Evolutionary conservation across 768 basidiomycete species (phyloP).

Genomic region (Dioszegia hungarica): DNA sequence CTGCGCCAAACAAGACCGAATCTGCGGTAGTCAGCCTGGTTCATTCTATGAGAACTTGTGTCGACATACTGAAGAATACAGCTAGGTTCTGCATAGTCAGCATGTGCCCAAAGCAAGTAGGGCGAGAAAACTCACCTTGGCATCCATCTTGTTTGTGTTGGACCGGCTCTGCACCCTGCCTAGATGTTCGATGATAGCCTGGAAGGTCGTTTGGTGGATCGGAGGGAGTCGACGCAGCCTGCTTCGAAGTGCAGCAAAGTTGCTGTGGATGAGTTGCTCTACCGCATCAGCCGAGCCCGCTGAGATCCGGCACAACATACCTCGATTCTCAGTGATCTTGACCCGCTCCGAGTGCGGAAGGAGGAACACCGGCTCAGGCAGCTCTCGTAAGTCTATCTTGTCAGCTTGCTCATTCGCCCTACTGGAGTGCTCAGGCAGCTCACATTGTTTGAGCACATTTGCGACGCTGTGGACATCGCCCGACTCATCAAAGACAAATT

Average conservation of each 20-base stretch:
- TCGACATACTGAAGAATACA: conserved; percentile 68
- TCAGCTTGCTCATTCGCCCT: conserved; percentile 51
- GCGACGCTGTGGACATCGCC: conserved; percentile 82
- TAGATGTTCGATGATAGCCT: conserved; percentile 75
- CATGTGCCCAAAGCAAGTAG: background rate
- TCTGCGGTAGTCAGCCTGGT: background rate
- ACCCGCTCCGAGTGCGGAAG: conserved; percentile 73
- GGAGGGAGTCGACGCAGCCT: conserved; percentile 77
- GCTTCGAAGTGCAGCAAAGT: conserved; percentile 72
- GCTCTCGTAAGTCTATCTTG: conserved; percentile 64
- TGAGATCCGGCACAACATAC: conserved; percentile 49
- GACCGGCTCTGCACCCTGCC: conserved; percentile 62
- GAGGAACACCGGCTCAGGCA: conserved; percentile 84
- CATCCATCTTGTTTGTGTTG: conserved; percentile 87
- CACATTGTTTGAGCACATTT: conserved; percentile 66
- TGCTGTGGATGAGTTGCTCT: conserved; percentile 69
- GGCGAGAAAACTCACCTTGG: conserved; percentile 49
- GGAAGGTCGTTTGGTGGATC: conserved; percentile 79
- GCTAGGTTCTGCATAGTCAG: conserved; percentile 63
- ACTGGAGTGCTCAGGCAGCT: background rate
- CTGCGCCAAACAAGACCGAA: conserved; percentile 3
- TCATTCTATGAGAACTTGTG: background rate
- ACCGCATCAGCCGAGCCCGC: background rate
- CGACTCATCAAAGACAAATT: conserved; percentile 61
- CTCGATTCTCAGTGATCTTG: conserved; percentile 71